Evolutionary conservation across 2,329 filamentous ascomycete genomes (phyloP).

Genomic region (Fusarium coffeatum): DNA sequence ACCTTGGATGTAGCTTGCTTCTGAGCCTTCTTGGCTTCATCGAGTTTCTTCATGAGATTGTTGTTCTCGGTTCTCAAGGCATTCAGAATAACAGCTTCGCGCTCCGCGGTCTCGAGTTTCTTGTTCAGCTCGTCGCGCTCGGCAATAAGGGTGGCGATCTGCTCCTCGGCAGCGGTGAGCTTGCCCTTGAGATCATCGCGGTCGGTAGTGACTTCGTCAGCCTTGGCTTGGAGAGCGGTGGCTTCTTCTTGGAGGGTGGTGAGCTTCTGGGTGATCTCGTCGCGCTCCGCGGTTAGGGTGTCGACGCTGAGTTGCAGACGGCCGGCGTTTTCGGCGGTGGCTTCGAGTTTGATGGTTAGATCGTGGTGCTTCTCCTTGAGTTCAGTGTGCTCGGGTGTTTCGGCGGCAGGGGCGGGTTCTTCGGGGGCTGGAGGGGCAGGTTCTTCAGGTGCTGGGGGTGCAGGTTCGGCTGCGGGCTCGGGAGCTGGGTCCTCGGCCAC

Average conservation of each 20-base stretch:
- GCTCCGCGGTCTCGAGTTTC: conserved; percentile 40
- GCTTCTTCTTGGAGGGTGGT: conserved; percentile 31
- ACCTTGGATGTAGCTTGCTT: conserved; percentile 38
- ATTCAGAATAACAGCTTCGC: conserved; percentile 37
- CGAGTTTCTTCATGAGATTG: conserved; percentile 42
- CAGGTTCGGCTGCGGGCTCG: conserved; percentile 19
- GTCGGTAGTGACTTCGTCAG: conserved; percentile 29
- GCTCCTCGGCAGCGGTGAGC: conserved; percentile 28
- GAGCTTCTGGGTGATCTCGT: conserved; percentile 43
- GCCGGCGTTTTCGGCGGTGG: conserved; percentile 24
- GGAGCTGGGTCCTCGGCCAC: conserved; percentile 16
- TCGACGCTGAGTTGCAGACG: conserved; percentile 16
- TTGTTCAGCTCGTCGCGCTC: conserved; percentile 35
- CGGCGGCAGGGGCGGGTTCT: conserved; percentile 6
- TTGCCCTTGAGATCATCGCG: conserved; percentile 33
- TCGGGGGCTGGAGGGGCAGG: conserved; percentile 18
- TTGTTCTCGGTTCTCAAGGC: conserved; percentile 43
- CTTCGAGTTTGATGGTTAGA: conserved; percentile 12
- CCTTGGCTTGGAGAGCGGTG: conserved; percentile 32
- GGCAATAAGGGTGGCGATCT: conserved; percentile 18
- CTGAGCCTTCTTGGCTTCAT: conserved; percentile 40
- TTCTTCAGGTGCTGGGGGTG: background rate
- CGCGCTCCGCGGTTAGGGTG: conserved; percentile 35
- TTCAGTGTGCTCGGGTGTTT: conserved; percentile 28
- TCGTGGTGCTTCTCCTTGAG: conserved; percentile 37